Conservation (phyloP, 192 early-diverging fungal species). For the Gryganskiella cystojenkinii region DNA sequence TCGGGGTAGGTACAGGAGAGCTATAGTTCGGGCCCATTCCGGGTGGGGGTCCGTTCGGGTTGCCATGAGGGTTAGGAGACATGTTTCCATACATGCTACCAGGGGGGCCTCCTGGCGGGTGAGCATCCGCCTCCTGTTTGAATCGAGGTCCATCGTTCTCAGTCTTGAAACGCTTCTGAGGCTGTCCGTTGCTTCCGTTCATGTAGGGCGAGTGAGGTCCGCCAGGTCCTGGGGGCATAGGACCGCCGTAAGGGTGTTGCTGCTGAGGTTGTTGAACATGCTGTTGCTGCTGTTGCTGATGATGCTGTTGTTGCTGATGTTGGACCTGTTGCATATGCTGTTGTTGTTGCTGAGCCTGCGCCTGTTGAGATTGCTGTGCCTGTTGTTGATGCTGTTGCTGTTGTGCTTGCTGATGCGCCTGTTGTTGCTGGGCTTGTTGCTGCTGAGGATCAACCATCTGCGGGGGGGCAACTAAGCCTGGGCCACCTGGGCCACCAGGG, state of each 20-base stretch:
- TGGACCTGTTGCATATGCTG: slow-evolving; percentile 44
- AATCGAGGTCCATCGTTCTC: slow-evolving; percentile 37
- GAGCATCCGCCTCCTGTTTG: slow-evolving; percentile 44
- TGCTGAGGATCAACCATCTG: slow-evolving; percentile 59
- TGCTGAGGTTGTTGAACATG: slow-evolving; percentile 27
- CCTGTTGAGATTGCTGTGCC: slow-evolving; percentile 10
- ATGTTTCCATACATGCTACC: slow-evolving; percentile 46
- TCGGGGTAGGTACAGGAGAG: slow-evolving; percentile 27
- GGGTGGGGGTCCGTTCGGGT: slow-evolving; percentile 56
- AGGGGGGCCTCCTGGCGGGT: slow-evolving; percentile 42
- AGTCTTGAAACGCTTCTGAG: slow-evolving; percentile 49
- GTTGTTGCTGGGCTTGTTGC: slow-evolving; percentile 16
- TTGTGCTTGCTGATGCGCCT: slow-evolving; percentile 11
- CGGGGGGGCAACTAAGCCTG: slow-evolving; percentile 59
- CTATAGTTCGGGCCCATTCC: slow-evolving; percentile 49
- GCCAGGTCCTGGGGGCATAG: slow-evolving; percentile 36
- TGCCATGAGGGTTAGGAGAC: slow-evolving; percentile 56
- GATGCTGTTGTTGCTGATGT: slow-evolving; percentile 29
- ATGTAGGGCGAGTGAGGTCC: slow-evolving; percentile 56
- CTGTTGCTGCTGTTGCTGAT: slow-evolving; percentile 29
- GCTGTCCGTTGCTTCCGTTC: slow-evolving; percentile 47
- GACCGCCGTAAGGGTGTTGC: slow-evolving; percentile 34
- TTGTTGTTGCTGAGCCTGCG: background rate
- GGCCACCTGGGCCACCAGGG: slow-evolving; percentile 58
- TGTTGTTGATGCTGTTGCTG: slow-evolving; percentile 24